Evolutionary conservation across 2,329 filamentous ascomycete genomes (phyloP), one percentile per base, ranked within the genome.

Genomic region (Hypoxylon rubiginosum): DNA sequence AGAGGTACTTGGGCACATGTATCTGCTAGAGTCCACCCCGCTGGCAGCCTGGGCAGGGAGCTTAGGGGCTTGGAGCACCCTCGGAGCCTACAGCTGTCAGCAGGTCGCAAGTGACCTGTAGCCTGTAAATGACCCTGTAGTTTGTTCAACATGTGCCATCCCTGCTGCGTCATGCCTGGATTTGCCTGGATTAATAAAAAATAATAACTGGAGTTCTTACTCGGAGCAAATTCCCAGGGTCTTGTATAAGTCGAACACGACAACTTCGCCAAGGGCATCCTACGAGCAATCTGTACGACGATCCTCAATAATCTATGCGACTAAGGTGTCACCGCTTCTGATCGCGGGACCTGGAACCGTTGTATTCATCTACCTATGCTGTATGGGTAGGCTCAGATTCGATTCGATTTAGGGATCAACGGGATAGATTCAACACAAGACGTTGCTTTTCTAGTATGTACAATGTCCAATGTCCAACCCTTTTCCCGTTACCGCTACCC

Each of bases 81-180:
- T n/a, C n/a, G n/a, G n/a, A 34, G 32, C 3, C 32, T 34, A 13
- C 34, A n/a, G 34, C 34, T 3, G 34, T 39, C 13, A 39, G 34
- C 34, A 5, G 13, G 34, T 39, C 5, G 13, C n/a, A 39, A n/a
- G 13, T 39, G 32, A 39, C 34, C 24, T 50, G 46, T 30, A 50
- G 15, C n/a, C n/a, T n/a, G n/a, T n/a, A n/a, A 34, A 30, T 30
- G n/a, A 30, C 28, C 28, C 28, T 30, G 28, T 30, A 30, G 28
- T 5, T 39, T n/a, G 34, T 39, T 17, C 48, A 30, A 60, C 28
- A 48, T 48, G 43, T 39, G 19, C 34, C 28, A 59, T 59, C 62
- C 52, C 62, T 58, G 62, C 49, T 61, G 49, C 63, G 34, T 55
- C 49, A 58, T 61, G 34, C 13, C 36, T 19, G 36, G 50, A 24